phyloP scores from a whole-genome alignment of 2,329 filamentous ascomycete genomes.

The Aspergillus awamori region DNA sequence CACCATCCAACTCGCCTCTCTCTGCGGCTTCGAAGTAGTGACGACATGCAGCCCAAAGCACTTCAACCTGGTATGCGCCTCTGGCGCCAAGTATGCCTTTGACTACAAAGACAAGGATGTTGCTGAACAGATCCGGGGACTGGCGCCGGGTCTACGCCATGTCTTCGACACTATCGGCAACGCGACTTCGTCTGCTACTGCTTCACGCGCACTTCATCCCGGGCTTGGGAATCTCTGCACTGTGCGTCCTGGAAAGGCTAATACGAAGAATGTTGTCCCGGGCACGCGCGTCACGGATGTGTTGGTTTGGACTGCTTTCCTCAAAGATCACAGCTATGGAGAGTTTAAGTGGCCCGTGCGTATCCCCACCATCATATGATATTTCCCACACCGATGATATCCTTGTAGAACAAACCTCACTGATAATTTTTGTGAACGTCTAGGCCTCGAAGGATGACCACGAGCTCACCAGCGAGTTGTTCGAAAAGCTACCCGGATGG shows the following conservation, averaged over 20 bases:
- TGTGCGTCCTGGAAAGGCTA: constrained; percentile 45
- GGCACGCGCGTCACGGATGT: constrained; percentile 45
- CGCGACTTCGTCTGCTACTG: constrained; percentile 35
- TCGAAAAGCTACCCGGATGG: constrained; percentile 39
- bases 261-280: constrained; percentile 40
- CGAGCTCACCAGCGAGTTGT: constrained; percentile 41
- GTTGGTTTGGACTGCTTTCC: constrained; percentile 49
- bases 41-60: constrained; percentile 42
- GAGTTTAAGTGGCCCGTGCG: constrained; percentile 43
- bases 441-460: constrained; percentile 43
- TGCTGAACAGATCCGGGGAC: constrained; percentile 37
- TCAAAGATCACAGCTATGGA: constrained; percentile 44
- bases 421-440: background rate
- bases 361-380: constrained; percentile 5
- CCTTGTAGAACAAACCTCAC: too few relatives aligned
- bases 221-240: constrained; percentile 41
- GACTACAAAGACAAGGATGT: constrained; percentile 47
- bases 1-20: constrained; percentile 39
- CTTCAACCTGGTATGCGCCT: constrained; percentile 34
- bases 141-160: constrained; percentile 38
- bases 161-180: constrained; percentile 52
- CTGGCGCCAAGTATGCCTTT: constrained; percentile 42
- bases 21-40: constrained; percentile 37
- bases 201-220: constrained; percentile 35
- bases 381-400: background rate